A percentile compares a stretch with the other conserved stretches of the same genome.
Conservation (phyloP, 1,284 basidiomycete species). For the Amylostereum areolatum region DNA sequence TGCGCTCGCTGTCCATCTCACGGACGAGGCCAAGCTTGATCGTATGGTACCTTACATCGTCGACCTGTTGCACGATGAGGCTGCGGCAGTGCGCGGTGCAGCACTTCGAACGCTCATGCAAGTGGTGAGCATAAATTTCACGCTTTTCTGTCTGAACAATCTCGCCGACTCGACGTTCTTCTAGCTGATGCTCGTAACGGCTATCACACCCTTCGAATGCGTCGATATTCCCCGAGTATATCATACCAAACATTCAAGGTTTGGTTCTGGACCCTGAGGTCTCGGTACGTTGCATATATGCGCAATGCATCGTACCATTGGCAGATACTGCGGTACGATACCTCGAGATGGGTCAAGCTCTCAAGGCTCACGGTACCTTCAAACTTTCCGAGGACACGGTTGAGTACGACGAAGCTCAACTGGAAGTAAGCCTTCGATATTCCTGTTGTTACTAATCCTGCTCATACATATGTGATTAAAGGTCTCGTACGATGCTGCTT, state of each 20-base stretch:
- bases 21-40: slow-evolving; percentile 94
- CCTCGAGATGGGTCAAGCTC: slow-evolving; percentile 88
- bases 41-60: slow-evolving; percentile 91
- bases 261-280: slow-evolving; percentile 81
- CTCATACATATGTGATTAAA: slow-evolving; percentile 22
- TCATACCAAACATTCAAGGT: slow-evolving; percentile 85
- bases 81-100: slow-evolving; percentile 72
- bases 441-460: not conserved
- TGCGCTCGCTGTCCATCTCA: slow-evolving; percentile 77
- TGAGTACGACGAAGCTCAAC: slow-evolving; percentile 69
- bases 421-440: slow-evolving; percentile 47
- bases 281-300: slow-evolving; percentile 87
- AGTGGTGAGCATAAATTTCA: slow-evolving; percentile 48
- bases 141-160: not conserved
- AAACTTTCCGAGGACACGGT: slow-evolving; percentile 59
- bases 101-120: slow-evolving; percentile 81
- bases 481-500: slow-evolving; percentile 84
- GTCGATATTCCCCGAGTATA: slow-evolving; percentile 89
- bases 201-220: slow-evolving; percentile 90
- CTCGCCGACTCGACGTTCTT: slow-evolving; percentile 5
- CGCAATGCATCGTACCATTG: slow-evolving; percentile 79
- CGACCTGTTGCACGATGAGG: slow-evolving; percentile 83
- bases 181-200: slow-evolving; percentile 79
- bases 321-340: slow-evolving; percentile 83
- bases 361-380: slow-evolving; percentile 77